Evolutionary conservation across 495 filamentous ascomycete species (phyloP), one percentile per base, ranked within the genome.

Genomic region (Delitschia confertaspora): DNA sequence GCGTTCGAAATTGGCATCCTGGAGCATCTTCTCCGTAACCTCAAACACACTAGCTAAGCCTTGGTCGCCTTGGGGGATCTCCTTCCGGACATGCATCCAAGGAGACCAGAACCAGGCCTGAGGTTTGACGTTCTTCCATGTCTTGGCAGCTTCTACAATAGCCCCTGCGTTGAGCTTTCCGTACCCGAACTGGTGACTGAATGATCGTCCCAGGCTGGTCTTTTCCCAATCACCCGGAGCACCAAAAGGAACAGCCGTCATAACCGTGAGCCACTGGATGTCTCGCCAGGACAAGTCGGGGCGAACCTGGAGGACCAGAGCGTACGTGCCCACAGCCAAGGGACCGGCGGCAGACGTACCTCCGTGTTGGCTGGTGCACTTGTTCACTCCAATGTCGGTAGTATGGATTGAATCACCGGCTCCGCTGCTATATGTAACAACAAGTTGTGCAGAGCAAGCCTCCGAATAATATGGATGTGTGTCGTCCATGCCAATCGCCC

Each of bases 341-440:
- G 91, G 91, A 11, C 88, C 91, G 13, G 91, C 91, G 23, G 91
- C 91, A 10, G 91, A 96, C n/a, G 91, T 98, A 46, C 91, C 91
- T 20, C 91, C 91, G 60, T 98, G 91, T 11, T 67, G 64, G 34
- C 64, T 63, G 51, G 79, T 85, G 66, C 91, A 98, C 45, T 72
- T 63, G 60, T 94, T 80, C 16, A 68, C 63, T 17, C 91, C 93
- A 33, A 98, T 88, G 55, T 98, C 93, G 6, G 91, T 98, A 11
- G 91, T 98, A 64, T 94, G 86, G 45, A 98, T 98, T 3, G 83
- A 71, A 65, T 95, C 85, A 30, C 74, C 76, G 46, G 78, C 77
- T 35, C 93, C 93, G 67, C 85, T 93, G 56, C 88, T 95, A 61
- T 96, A 96, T 3, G 91, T 89, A 11, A 98, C 91, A 16, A 94